These are phyloP conservation scores for Acrocalymma vagum DNA, from an alignment of 2,329 filamentous ascomycete genomes.

Conservation along the genomic window DNA sequence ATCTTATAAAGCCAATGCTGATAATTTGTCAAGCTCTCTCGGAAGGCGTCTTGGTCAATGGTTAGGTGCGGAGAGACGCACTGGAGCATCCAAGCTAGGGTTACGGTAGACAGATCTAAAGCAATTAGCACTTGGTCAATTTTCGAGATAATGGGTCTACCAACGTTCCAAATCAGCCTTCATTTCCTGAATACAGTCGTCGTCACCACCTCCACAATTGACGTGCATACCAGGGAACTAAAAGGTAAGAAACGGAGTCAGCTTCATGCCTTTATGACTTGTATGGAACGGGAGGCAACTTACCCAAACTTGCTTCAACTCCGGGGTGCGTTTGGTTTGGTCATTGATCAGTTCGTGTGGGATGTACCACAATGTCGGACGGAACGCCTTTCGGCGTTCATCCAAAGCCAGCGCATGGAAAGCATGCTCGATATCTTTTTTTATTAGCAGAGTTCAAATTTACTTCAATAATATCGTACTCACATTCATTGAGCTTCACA, in stretches of 20 bases:
- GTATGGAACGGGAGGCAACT: conserved; percentile 24
- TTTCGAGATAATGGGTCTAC: conserved; percentile 4
- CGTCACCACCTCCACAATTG: conserved; percentile 59
- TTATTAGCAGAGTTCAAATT: conserved; percentile 44
- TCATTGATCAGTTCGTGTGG: conserved; percentile 43
- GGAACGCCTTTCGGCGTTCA: conserved; percentile 61
- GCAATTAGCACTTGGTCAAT: conserved; percentile 2
- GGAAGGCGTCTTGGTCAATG: conserved; percentile 54
- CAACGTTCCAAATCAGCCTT: conserved; percentile 44
- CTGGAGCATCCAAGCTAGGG: conserved; percentile 65
- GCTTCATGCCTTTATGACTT: background rate
- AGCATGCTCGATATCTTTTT: conserved; percentile 57
- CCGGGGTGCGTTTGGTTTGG: conserved; percentile 29
- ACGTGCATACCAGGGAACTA: conserved; percentile 61
- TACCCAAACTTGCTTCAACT: conserved; percentile 61
- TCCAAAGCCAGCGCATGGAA: conserved; percentile 65
- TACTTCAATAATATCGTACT: conserved; percentile 18
- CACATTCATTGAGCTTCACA: conserved; percentile 41
- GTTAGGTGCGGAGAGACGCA: conserved; percentile 58
- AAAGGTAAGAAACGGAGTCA: background rate
- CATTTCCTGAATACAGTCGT: conserved; percentile 38
- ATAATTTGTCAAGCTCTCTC: conserved; percentile 50
- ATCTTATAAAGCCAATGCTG: conserved; percentile 43
- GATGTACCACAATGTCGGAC: conserved; percentile 61
- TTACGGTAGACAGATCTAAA: conserved; percentile 55